phyloP scores from a whole-genome alignment of 78 protist genomes.

The Polysphondylium violaceum region DNA sequence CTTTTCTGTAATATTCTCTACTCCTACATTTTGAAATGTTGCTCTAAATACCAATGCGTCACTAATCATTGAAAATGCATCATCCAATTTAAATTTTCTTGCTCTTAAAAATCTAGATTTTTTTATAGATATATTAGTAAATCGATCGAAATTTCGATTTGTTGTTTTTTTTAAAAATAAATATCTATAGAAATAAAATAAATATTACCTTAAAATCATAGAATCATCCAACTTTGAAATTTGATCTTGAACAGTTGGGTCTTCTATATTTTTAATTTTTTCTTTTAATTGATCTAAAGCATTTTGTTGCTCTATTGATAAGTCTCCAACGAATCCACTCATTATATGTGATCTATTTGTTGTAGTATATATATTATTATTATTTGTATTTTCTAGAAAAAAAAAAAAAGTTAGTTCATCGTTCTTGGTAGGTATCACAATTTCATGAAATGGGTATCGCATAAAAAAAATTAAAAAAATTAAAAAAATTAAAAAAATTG shows the following conservation, averaged over 20 bases:
- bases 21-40: conserved; percentile 62
- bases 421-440: no score
- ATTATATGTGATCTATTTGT: background rate
- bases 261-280: conserved; percentile 3
- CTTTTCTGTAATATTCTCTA: conserved; percentile 30
- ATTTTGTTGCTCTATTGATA: conserved; percentile 26
- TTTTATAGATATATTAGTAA: background rate
- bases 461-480: no score
- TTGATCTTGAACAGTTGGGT: background rate
- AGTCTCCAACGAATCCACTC: conserved; percentile 71
- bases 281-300: background rate
- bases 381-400: no score
- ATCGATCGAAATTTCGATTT: background rate
- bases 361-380: background rate
- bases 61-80: conserved; percentile 35
- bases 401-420: no score
- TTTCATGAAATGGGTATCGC: no score
- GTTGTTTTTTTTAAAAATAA: background rate
- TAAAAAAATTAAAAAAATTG: no score
- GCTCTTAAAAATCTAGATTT: conserved; percentile 61
- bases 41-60: conserved; percentile 55
- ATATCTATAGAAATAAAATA: background rate
- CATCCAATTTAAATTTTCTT: conserved; percentile 54
- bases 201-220: conserved; percentile 60
- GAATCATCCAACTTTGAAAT: conserved; percentile 53